Evolutionary conservation across 2,329 filamentous ascomycete genomes (phyloP).

Genomic region (Sclerotiophoma versabilis): DNA sequence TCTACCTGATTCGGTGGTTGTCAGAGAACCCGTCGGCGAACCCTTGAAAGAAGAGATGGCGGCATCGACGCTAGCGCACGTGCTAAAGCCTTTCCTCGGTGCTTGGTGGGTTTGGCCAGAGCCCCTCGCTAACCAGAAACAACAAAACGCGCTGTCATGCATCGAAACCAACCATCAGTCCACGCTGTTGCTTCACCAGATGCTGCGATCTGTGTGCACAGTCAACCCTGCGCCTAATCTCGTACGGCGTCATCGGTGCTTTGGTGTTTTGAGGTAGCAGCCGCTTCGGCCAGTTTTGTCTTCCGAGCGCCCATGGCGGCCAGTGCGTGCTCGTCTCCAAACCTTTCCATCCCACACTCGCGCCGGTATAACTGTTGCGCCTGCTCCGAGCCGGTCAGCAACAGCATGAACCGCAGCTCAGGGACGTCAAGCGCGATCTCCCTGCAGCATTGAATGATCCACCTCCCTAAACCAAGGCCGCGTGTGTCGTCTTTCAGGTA

Average conservation of each 20-base stretch:
- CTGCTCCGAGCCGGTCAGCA: conserved; percentile 37
- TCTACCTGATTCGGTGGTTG: conserved; percentile 18
- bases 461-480: conserved; percentile 68
- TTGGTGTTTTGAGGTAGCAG: conserved; percentile 11
- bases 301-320: conserved; percentile 37
- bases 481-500: conserved; percentile 69
- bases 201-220: conserved; percentile 30
- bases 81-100: not conserved
- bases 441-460: conserved; percentile 68
- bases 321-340: conserved; percentile 30
- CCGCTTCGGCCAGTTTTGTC: conserved; percentile 24
- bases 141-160: conserved; percentile 27
- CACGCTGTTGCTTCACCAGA: conserved; percentile 28
- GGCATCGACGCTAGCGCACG: conserved; percentile 23
- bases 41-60: conserved; percentile 25
- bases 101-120: not conserved
- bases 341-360: conserved; percentile 38
- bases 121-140: conserved; percentile 27
- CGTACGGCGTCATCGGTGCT: conserved; percentile 16
- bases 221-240: conserved; percentile 26
- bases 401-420: conserved; percentile 57
- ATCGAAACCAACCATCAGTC: conserved; percentile 30
- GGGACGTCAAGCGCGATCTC: conserved; percentile 66
- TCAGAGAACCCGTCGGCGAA: conserved; percentile 18
- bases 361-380: conserved; percentile 35